Base-by-base conservation (phyloP, 73 alveolate genomes). In the Stentor coeruleus region DNA sequence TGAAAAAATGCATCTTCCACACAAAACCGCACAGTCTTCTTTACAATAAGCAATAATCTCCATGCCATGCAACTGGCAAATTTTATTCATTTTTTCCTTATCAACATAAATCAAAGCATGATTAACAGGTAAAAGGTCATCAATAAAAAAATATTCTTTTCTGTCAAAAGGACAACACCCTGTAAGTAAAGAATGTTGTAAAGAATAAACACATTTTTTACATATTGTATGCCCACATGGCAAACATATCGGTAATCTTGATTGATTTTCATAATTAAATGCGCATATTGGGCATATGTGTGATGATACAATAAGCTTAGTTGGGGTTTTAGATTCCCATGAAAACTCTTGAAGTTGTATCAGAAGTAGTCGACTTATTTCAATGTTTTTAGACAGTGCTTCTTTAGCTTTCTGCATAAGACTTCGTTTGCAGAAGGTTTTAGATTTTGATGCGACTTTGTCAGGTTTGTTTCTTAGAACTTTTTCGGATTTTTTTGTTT, bases 181-280 rank as follows among this genome's bases (percentile, higher is more conserved):
- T 20, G 79, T 66, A 20, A 66, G n/a, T 33, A 33, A 66, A 20
- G 40, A 66, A 40, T 66, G n/a, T 33, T 66, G n/a, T 40, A 66
- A 26, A 11, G 66, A 49, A 49, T 49, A 49, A 20, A 49, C 66
- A 66, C 79, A 66, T 28, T 20, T 66, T 11, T 66, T 66, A 33
- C 79, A 66, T 20, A 66, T 20, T 11, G 79, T 26, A 66, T 66
- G 79, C 26, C 79, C 79, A 2, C 79, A 66, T 26, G 79, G 79
- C 26, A 66, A 40, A 40, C 79, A 66, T 26, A 66, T 66, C n/a
- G 79, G 79, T 20, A 66, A 40, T 15, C 37, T 20, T 28, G n/a
- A 37, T 33, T 66, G n/a, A 11, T 20, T 31, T 15, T 66, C 39
- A 33, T 26, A 66, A 0, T 20, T 20, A 1, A 20, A 31, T 20